These are phyloP conservation scores for Epichloe festucae DNA, from an alignment of 2,329 filamentous ascomycete species.

Conservation along the genomic window DNA sequence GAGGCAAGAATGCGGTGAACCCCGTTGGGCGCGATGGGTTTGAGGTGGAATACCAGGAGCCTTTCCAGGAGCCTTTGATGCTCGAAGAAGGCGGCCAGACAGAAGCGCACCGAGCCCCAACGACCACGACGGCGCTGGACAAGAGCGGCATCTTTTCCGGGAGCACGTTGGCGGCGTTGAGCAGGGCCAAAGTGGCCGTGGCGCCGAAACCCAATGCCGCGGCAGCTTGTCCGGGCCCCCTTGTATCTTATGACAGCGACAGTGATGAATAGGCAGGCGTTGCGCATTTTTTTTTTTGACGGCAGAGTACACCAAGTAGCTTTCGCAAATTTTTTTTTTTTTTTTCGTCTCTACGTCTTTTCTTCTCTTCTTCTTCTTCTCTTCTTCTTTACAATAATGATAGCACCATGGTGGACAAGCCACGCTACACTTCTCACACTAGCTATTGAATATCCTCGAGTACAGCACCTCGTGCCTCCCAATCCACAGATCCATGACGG, in stretches of 20 bases:
- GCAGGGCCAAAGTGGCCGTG: slow-evolving; percentile 40
- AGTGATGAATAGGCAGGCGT: slow-evolving; percentile 45
- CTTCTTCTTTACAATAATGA: slow-evolving; percentile 16
- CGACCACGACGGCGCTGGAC: slow-evolving; percentile 21
- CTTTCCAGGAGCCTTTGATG: slow-evolving; percentile 40
- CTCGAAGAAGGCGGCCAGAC: slow-evolving; percentile 39
- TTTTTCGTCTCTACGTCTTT: too few relatives aligned
- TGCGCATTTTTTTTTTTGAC: not conserved
- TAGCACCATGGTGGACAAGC: slow-evolving; percentile 11
- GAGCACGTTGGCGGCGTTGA: slow-evolving; percentile 69
- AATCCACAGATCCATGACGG: slow-evolving; percentile 71
- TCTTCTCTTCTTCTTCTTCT: not conserved
- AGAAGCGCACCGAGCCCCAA: slow-evolving; percentile 22
- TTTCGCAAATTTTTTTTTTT: not conserved
- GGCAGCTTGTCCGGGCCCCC: slow-evolving; percentile 46
- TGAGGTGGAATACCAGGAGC: slow-evolving; percentile 50
- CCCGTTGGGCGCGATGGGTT: slow-evolving; percentile 43
- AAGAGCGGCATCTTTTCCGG: slow-evolving; percentile 62
- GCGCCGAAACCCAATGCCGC: slow-evolving; percentile 41
- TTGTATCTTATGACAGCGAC: slow-evolving; percentile 86
- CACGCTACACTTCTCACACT: slow-evolving; percentile 6
- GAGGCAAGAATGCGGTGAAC: slow-evolving; percentile 57
- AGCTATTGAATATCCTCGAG: slow-evolving; percentile 79
- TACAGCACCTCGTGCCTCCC: slow-evolving; percentile 74
- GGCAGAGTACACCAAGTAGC: slow-evolving; percentile 4